Percentiles rank a stretch among this genome's conserved stretches.
Evolutionary conservation across 352 stramenopile genomes (phyloP).

Genomic region (Phytophthora fragariae): DNA sequence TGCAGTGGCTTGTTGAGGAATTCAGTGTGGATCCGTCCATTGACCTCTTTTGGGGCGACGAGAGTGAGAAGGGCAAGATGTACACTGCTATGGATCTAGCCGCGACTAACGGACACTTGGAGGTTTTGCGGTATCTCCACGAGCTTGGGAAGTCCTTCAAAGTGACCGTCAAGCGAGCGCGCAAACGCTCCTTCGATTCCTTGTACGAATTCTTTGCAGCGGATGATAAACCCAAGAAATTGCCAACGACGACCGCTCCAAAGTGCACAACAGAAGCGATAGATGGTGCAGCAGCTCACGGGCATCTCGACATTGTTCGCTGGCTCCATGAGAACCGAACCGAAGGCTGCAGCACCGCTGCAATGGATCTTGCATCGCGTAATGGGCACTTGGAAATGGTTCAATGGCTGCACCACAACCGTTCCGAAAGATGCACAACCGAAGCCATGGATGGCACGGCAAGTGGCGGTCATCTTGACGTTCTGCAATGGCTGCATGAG

Average conservation of each 20-base stretch:
- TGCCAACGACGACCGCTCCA: not conserved
- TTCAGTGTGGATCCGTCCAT: conserved; percentile 2
- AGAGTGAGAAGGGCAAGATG: not conserved
- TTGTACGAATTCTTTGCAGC: not conserved
- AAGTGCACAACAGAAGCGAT: not conserved
- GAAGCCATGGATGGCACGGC: not conserved
- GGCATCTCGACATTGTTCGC: conserved; percentile 1
- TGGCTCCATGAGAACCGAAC: conserved; percentile 20
- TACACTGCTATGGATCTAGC: conserved; percentile 11
- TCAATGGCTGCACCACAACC: not conserved
- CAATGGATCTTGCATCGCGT: not conserved
- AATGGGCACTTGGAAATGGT: conserved; percentile 2
- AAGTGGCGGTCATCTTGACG: conserved; percentile 1
- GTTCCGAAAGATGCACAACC: not conserved
- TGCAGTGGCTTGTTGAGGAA: conserved; percentile 8
- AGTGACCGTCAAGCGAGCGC: not conserved
- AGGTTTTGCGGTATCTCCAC: conserved; percentile 15
- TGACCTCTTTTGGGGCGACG: conserved; percentile 1
- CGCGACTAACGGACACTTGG: conserved; percentile 11
- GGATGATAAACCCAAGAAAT: not conserved
- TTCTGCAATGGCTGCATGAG: conserved; percentile 1
- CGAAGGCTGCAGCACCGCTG: not conserved
- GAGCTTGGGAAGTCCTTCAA: conserved; percentile 1
- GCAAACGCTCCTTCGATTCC: not conserved
- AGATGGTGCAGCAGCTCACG: not conserved